phyloP scores from a whole-genome alignment of 208 protist genomes.

The Leishmania aethiopica region DNA sequence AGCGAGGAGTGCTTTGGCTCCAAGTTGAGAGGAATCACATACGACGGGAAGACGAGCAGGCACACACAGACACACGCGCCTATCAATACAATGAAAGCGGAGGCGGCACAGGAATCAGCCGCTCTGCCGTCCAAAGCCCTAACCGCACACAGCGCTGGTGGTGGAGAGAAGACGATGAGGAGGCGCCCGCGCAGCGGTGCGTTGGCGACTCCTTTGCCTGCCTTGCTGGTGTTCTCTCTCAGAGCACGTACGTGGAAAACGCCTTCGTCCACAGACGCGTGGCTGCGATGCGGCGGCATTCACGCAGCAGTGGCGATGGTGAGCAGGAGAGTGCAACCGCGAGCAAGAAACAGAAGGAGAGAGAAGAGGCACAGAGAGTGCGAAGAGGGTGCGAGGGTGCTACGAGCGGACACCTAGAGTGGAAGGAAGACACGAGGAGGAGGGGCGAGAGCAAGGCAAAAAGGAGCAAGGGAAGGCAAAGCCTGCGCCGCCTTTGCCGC shows the following conservation, averaged over 20 bases:
- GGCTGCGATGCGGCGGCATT: not conserved
- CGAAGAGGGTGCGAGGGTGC: not conserved
- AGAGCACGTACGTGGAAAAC: not conserved
- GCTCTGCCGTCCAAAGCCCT: not conserved
- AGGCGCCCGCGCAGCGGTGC: not conserved
- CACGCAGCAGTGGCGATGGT: not conserved
- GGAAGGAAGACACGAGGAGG: too few relatives aligned
- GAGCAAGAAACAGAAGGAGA: not conserved
- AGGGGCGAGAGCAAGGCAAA: not conserved
- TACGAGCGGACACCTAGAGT: not conserved
- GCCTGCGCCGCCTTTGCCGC: not conserved
- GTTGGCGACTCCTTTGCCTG: not conserved
- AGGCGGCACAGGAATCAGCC: not conserved
- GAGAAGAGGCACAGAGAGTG: not conserved
- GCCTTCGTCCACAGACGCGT: not conserved
- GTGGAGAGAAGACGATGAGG: not conserved
- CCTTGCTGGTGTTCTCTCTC: not conserved
- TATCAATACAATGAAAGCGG: not conserved
- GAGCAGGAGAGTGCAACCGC: not conserved
- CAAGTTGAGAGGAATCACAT: not conserved
- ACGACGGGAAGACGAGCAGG: not conserved
- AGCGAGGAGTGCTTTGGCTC: not conserved
- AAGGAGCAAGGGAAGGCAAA: not conserved
- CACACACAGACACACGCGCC: constrained; percentile 2
- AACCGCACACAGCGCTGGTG: not conserved